Evolutionary conservation across 2,329 filamentous ascomycete genomes (phyloP), one percentile per base, ranked within the genome.

Genomic region (Monosporascus sp.): DNA sequence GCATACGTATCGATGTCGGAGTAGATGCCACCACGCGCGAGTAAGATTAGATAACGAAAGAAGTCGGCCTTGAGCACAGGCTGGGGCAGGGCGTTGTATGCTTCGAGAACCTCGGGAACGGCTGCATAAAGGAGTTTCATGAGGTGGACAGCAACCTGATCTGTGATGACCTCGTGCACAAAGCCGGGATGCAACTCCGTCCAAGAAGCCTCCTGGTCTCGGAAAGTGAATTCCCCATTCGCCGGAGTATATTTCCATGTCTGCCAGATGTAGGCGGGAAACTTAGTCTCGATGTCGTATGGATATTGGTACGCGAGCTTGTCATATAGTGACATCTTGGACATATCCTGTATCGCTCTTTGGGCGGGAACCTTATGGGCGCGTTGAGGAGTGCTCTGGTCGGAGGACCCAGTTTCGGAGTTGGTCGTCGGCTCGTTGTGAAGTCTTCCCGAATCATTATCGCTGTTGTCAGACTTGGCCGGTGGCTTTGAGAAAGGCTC

Each of bases 251-350:
- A 86, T 71, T 95, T 97, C 94, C 94, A 99, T 15, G 94, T 99
- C 78, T 99, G 94, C 94, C 94, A 99, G 67, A 99, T 95, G 76
- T 96, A 97, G 52, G 91, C 92, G 3, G 94, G 94, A 70, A 97
- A 97, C 70, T 93, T 96, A 62, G 79, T 72, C 65, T 91, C 84
- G 57, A 93, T 79, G 65, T 96, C 89, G 77, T 97, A 99, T 20
- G 92, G 90, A 71, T 94, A 97, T 62, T 95, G 89, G 75, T 96
- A 97, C 50, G 86, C 86, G 53, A 99, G 83, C 73, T 94, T 96
- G 75, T 81, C 88, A 78, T 76, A 78, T 50, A 92, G 79, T 17
- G 88, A 84, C 73, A 89, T 84, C 66, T 79, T 82, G 54, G 84
- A 83, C 66, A 89, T 79, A 69, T 93, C 87, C 51, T 84, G 78